Evolutionary conservation across 2,329 filamentous ascomycete genomes (phyloP).

Genomic region (Penicillium occitanis): DNA sequence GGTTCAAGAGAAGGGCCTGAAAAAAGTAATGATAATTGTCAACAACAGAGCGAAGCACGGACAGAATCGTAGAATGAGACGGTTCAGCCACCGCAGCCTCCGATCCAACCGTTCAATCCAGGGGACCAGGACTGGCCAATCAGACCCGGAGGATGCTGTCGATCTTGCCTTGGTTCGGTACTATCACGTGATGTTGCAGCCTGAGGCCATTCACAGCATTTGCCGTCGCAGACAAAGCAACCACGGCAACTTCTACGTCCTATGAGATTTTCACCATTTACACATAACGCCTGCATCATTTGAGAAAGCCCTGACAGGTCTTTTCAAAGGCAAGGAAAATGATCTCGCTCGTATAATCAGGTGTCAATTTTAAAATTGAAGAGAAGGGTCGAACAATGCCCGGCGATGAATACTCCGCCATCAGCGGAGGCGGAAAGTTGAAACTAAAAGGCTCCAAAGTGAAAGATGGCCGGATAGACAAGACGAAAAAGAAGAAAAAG

Average conservation of each 20-base stretch:
- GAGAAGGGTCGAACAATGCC: conserved; percentile 11
- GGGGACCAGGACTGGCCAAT: background rate
- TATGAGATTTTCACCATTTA: background rate
- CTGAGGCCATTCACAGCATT: background rate
- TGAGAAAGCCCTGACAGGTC: background rate
- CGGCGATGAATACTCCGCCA: conserved; percentile 67
- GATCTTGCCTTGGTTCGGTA: background rate
- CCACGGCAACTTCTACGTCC: background rate
- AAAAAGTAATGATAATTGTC: background rate
- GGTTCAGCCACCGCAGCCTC: background rate
- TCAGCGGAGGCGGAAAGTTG: conserved; percentile 69
- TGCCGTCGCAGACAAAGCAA: background rate
- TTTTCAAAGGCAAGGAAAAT: background rate
- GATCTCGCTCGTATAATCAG: background rate
- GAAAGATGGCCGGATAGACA: conserved; percentile 50
- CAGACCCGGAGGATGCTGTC: background rate
- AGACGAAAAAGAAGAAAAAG: conserved; percentile 53
- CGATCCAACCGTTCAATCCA: conserved; percentile 7
- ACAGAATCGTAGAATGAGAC: background rate
- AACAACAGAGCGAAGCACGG: background rate
- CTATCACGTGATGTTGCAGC: background rate
- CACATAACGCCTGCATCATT: background rate
- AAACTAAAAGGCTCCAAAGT: conserved; percentile 78
- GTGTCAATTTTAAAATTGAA: background rate
- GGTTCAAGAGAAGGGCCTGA: background rate